Conservation (phyloP, 2,329 filamentous ascomycete species). For the Aspergillus carbonarius region DNA sequence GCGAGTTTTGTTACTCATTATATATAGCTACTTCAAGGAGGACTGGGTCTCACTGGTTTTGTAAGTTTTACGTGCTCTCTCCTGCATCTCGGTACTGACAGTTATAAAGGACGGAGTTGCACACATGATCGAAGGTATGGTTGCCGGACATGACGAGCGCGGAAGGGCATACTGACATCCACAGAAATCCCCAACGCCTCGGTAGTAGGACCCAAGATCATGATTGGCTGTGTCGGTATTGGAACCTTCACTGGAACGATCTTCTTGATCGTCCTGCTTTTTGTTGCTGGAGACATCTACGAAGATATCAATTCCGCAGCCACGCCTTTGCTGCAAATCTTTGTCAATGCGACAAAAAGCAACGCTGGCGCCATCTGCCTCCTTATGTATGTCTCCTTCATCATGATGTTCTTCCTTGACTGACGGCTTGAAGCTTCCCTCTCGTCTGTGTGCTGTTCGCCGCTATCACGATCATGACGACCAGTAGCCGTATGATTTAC, state of each 20-base stretch:
- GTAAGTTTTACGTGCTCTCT: constrained; percentile 32
- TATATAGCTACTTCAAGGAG: constrained; percentile 47
- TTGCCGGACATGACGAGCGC: not conserved
- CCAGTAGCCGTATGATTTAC: constrained; percentile 37
- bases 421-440: constrained; percentile 26
- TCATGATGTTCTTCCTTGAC: not conserved
- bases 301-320: constrained; percentile 56
- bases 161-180: not conserved
- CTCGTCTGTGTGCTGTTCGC: constrained; percentile 34
- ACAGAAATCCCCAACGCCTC: constrained; percentile 46
- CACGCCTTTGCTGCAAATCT: constrained; percentile 62
- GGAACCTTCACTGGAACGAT: constrained; percentile 63
- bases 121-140: constrained; percentile 54
- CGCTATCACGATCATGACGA: constrained; percentile 35
- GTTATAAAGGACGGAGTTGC: constrained; percentile 37
- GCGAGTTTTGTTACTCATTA: constrained; percentile 19
- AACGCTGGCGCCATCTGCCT: constrained; percentile 63
- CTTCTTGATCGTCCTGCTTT: constrained; percentile 63
- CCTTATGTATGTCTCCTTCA: constrained; percentile 50
- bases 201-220: constrained; percentile 62
- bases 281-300: constrained; percentile 60
- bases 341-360: constrained; percentile 62
- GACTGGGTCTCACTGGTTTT: constrained; percentile 56
- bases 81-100: not conserved
- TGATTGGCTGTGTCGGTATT: constrained; percentile 64